A percentile compares a stretch with the other conserved stretches of the same genome.
These are phyloP conservation scores for Aspergillus ostianus DNA, from an alignment of 495 filamentous ascomycete species.

Conservation along the genomic window DNA sequence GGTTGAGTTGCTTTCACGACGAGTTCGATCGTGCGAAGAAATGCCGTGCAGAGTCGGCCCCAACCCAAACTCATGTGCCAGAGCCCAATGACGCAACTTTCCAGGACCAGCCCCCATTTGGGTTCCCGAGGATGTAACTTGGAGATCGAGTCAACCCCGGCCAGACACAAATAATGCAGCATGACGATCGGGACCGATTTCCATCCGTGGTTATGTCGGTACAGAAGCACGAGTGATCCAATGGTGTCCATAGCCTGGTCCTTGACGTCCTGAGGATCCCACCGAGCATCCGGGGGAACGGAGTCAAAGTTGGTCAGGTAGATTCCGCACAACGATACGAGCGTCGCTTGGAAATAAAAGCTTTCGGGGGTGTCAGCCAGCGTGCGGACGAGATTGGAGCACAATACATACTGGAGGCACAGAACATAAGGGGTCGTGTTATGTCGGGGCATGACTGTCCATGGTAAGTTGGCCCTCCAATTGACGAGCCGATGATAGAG, in stretches of 20 bases:
- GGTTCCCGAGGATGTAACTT: conserved; percentile 15
- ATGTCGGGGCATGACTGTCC: conserved; percentile 10
- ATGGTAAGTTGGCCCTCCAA: conserved; percentile 17
- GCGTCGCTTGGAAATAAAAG: conserved; percentile 23
- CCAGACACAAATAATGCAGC: conserved; percentile 29
- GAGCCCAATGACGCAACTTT: conserved; percentile 26
- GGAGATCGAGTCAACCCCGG: conserved; percentile 22
- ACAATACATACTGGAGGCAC: conserved; percentile 21
- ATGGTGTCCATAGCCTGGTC: conserved; percentile 22
- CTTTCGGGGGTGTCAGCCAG: conserved; percentile 3
- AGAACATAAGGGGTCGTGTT: conserved; percentile 23
- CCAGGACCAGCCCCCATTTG: conserved; percentile 27
- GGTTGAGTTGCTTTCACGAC: conserved; percentile 18
- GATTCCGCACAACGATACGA: conserved; percentile 17
- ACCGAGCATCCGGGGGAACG: background rate
- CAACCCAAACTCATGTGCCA: conserved; percentile 32
- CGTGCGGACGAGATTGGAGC: background rate
- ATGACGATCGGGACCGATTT: conserved; percentile 32
- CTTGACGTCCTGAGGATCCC: conserved; percentile 13
- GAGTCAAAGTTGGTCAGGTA: conserved; percentile 11
- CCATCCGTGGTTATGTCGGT: conserved; percentile 24
- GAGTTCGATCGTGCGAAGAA: conserved; percentile 26
- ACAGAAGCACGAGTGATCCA: conserved; percentile 26
- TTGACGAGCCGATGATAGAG: conserved; percentile 13
- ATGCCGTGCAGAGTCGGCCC: conserved; percentile 28